Evolutionary conservation across 2,329 filamentous ascomycete species (phyloP), one percentile per base, ranked within the genome.

Genomic region (Colletotrichum sp.): DNA sequence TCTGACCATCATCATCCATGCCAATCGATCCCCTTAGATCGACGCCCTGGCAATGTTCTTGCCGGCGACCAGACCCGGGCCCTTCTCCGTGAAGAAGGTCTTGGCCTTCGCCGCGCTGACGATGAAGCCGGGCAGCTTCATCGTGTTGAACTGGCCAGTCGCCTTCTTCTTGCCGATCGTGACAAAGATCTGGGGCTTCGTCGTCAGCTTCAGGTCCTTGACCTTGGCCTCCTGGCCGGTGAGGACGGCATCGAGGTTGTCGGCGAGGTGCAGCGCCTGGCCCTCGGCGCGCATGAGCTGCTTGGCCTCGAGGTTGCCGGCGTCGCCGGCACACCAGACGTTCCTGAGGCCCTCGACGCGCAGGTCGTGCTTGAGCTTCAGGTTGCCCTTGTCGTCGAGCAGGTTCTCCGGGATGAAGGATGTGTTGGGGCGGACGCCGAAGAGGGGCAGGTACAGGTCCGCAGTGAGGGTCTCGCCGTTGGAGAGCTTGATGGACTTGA

Each of bases 401-500:
- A 82, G 69, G 26, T 80, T 71, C 44, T 76, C 69, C 3, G 81
- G 77, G 16, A 83, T 21, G 69, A 80, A 83, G 18, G 72, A 74
- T 9, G 81, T 79, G 65, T 83, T 83, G 62, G 82, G 81, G 13
- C 65, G 36, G 18, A 82, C 72, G 36, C 82, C 82, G 68, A 79
- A 82, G 5, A 81, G 79, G 13, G 82, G 81, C n/a, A 83, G 79
- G 69, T 82, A 80, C 12, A 83, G n/a, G 70, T 83, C 82, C 1
- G 80, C 75, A 12, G 60, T 69, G 12, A 83, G 66, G n/a, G 78
- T 81, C 62, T 80, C 77, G 7, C 79, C 81, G 39, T 77, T 80
- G n/a, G 78, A 81, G 4, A 87, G 81, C 74, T 84, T 83, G 34
- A 88, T 77, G 26, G 82, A 65, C 4, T 82, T 84, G 57, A 83